phyloP scores from a whole-genome alignment of 2,329 filamentous ascomycete genomes.

The Sclerotinia trifoliorum region DNA sequence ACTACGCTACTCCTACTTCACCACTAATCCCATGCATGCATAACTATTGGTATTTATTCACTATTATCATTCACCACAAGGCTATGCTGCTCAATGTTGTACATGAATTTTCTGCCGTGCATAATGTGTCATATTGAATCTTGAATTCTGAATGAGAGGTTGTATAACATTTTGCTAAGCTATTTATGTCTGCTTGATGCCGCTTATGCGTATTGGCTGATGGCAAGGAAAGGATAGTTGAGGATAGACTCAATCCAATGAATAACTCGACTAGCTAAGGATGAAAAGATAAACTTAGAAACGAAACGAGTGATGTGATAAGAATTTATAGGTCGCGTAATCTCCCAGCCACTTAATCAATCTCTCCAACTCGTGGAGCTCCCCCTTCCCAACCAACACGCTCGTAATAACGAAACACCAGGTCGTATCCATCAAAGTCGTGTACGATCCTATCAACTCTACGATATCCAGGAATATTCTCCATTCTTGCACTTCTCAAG shows the following conservation, averaged over 20 bases:
- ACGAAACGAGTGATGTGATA: conserved; percentile 3
- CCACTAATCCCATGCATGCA: conserved; percentile 5
- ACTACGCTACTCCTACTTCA: background rate
- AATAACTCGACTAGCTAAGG: background rate
- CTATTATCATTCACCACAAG: background rate
- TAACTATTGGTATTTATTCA: conserved; percentile 11
- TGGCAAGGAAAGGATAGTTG: background rate
- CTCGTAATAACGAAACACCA: conserved; percentile 96
- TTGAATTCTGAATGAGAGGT: background rate
- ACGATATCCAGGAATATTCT: conserved; percentile 80
- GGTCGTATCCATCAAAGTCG: conserved; percentile 94
- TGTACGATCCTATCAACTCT: conserved; percentile 94
- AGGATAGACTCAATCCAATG: background rate
- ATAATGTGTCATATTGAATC: conserved; percentile 17
- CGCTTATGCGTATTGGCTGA: background rate
- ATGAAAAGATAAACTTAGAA: conserved; percentile 8
- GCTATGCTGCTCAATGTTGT: conserved; percentile 1
- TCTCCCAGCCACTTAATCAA: conserved; percentile 27
- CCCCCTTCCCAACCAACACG: conserved; percentile 66
- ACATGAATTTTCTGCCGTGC: conserved; percentile 1
- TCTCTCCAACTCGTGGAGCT: conserved; percentile 38
- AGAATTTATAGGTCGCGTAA: background rate
- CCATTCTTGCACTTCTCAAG: conserved; percentile 51
- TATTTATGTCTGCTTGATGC: background rate
- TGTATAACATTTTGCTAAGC: background rate